phyloP scores from a whole-genome alignment of 495 filamentous ascomycete species.

The Thermothielavioides terrestris region DNA sequence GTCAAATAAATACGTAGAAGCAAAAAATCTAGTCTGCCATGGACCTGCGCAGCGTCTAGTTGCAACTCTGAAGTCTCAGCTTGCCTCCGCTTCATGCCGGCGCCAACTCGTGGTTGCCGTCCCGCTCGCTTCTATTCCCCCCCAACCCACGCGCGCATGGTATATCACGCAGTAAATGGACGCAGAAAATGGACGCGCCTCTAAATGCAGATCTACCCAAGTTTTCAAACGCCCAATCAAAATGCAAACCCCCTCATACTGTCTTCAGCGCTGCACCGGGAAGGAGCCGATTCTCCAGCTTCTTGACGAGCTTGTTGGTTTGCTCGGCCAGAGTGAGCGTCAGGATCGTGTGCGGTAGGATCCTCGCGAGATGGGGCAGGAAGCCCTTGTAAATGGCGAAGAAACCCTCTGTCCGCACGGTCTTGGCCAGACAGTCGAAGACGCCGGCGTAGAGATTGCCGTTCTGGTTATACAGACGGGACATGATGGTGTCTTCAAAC shows the following conservation, averaged over 20 bases:
- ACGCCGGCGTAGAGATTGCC: slow-evolving; percentile 90
- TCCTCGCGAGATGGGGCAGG: slow-evolving; percentile 88
- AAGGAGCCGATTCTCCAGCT: slow-evolving; percentile 60
- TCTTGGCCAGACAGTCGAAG: slow-evolving; percentile 87
- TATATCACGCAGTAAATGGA: slow-evolving; percentile 9
- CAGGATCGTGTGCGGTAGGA: slow-evolving; percentile 89
- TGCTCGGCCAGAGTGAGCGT: slow-evolving; percentile 92
- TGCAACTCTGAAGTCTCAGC: not conserved
- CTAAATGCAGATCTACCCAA: slow-evolving; percentile 3
- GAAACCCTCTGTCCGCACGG: slow-evolving; percentile 80
- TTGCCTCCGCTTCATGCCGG: not conserved
- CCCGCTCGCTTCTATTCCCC: not conserved
- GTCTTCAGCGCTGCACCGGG: slow-evolving; percentile 27
- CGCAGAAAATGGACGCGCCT: not conserved
- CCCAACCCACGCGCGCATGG: slow-evolving; percentile 6
- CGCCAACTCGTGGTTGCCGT: not conserved
- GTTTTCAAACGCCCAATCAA: slow-evolving; percentile 1
- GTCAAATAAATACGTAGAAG: not conserved
- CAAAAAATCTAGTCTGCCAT: too few relatives aligned
- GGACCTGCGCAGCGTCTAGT: too few relatives aligned
- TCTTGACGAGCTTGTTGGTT: slow-evolving; percentile 83
- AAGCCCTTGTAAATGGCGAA: slow-evolving; percentile 97
- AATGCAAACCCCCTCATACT: slow-evolving; percentile 2
- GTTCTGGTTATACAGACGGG: slow-evolving; percentile 96
- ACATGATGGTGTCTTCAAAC: slow-evolving; percentile 99